A percentile compares a stretch with the other conserved stretches of the same genome.
phyloP scores from a whole-genome alignment of 805 yeast species.

The Cyberlindnera bimundalis region DNA sequence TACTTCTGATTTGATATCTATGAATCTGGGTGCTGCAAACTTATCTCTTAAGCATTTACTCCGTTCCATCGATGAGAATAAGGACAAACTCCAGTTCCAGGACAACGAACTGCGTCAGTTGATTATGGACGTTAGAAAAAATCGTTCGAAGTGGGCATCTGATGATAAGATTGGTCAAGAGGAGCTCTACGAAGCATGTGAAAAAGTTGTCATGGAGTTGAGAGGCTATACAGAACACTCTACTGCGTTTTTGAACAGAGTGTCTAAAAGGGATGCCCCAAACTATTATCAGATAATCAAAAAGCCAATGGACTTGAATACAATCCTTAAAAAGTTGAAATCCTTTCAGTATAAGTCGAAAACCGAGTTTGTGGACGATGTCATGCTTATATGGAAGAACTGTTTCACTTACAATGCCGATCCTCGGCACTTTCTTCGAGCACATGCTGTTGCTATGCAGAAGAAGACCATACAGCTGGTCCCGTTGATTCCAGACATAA shows the following conservation, averaged over 20 bases:
- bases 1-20: constrained; percentile 31
- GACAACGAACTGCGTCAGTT: constrained; percentile 82
- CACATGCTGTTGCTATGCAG: constrained; percentile 95
- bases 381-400: constrained; percentile 93
- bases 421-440: constrained; percentile 86
- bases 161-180: constrained; percentile 96
- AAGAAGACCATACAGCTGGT: constrained; percentile 72
- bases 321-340: constrained; percentile 88
- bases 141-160: constrained; percentile 96
- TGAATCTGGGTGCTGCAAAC: constrained; percentile 68
- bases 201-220: constrained; percentile 85
- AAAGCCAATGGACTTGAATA: constrained; percentile 93
- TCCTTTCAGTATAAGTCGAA: constrained; percentile 78
- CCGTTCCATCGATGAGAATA: constrained; percentile 69
- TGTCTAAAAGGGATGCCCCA: constrained; percentile 97
- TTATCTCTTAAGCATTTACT: constrained; percentile 77
- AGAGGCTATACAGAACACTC: constrained; percentile 95
- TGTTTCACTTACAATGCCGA: constrained; percentile 92
- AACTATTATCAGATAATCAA: constrained; percentile 88
- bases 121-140: constrained; percentile 89
- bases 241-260: constrained; percentile 91
- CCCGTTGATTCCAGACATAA: constrained; percentile 88
- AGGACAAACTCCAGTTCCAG: constrained; percentile 70
- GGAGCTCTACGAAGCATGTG: constrained; percentile 96
- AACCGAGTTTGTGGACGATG: constrained; percentile 88